Evolutionary conservation across 2,329 filamentous ascomycete species (phyloP).

Genomic region (Diaporthe longicolla): DNA sequence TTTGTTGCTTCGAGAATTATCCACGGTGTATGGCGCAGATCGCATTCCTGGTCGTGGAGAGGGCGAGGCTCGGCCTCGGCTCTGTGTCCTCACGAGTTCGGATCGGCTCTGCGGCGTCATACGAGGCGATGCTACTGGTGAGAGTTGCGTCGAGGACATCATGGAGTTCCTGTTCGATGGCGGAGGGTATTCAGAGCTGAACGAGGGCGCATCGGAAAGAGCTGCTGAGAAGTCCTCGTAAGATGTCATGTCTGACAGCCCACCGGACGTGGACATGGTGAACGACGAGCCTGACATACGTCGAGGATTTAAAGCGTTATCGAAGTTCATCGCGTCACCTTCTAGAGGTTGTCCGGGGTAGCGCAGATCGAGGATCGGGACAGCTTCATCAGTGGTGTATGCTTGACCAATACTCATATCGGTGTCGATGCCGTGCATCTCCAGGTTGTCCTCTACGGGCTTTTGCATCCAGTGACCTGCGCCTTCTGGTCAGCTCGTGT

Average conservation of each 20-base stretch:
- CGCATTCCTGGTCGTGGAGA: conserved; percentile 78
- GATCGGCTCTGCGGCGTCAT: conserved; percentile 73
- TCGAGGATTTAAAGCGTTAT: conserved; percentile 68
- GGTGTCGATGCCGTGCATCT: conserved; percentile 67
- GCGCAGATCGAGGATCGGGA: conserved; percentile 73
- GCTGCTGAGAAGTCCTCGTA: conserved; percentile 80
- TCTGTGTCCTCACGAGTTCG: conserved; percentile 74
- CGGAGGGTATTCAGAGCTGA: conserved; percentile 76
- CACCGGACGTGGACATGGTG: conserved; percentile 77
- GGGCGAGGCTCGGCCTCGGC: conserved; percentile 79
- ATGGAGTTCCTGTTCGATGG: conserved; percentile 78
- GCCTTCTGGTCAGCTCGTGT: conserved; percentile 46
- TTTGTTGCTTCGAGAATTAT: conserved; percentile 74
- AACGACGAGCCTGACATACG: conserved; percentile 82
- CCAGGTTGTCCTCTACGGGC: conserved; percentile 69
- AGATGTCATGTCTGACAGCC: conserved; percentile 76
- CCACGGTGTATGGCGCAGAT: conserved; percentile 79
- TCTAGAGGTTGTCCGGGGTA: conserved; percentile 65
- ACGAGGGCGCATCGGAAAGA: conserved; percentile 77
- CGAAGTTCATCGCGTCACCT: conserved; percentile 64
- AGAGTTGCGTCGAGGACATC: conserved; percentile 79
- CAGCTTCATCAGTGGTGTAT: conserved; percentile 73
- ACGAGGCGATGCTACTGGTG: conserved; percentile 79
- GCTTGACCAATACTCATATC: conserved; percentile 74
- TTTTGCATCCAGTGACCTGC: conserved; percentile 69